Base-by-base conservation (phyloP, 139 green algal genomes). In the Spirogloea muscicola region DNA sequence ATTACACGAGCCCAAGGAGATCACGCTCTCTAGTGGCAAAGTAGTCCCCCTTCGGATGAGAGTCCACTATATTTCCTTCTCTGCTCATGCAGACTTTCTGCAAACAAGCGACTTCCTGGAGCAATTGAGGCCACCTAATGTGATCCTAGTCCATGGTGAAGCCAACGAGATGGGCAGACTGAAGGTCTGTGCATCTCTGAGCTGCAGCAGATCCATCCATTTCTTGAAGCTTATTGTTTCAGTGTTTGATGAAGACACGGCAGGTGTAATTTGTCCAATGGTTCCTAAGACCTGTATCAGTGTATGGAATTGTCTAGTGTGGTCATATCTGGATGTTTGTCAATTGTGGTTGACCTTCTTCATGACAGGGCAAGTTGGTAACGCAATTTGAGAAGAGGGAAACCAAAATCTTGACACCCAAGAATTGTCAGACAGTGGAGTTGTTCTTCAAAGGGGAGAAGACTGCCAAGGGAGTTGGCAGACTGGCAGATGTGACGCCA, bases 141-240 rank as follows among this genome's bases (percentile, higher is more conserved):
- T 98, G 49, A 86, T 98, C 69, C 84, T 98, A 58, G 95, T 98
- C 38, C 94, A 99, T 74, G 94, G 94, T 1, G 94, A 98, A 84
- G 87, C 87, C 1, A 87, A 43, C 16, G 91, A 95, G 76, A 96
- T 96, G 91, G 79, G 58, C 37, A 81, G 89, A 21, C 83, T 98
- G 39, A 89, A 89, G 36, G n/a, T n/a, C n/a, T n/a, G n/a, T n/a
- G n/a, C n/a, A n/a, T n/a, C n/a, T n/a, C n/a, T n/a, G n/a, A n/a
- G n/a, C n/a, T n/a, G n/a, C n/a, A n/a, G n/a, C n/a, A n/a, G n/a
- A n/a, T n/a, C n/a, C n/a, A n/a, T n/a, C n/a, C n/a, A n/a, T n/a
- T n/a, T n/a, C n/a, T n/a, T n/a, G n/a, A n/a, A n/a, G n/a, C n/a
- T n/a, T n/a, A n/a, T n/a, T n/a, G n/a, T n/a, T n/a, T n/a, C n/a